A percentile compares a stretch with the other conserved stretches of the same genome.
phyloP scores from a whole-genome alignment of 176 grass and related monocot genomes.

The Cenchrus americanus region DNA sequence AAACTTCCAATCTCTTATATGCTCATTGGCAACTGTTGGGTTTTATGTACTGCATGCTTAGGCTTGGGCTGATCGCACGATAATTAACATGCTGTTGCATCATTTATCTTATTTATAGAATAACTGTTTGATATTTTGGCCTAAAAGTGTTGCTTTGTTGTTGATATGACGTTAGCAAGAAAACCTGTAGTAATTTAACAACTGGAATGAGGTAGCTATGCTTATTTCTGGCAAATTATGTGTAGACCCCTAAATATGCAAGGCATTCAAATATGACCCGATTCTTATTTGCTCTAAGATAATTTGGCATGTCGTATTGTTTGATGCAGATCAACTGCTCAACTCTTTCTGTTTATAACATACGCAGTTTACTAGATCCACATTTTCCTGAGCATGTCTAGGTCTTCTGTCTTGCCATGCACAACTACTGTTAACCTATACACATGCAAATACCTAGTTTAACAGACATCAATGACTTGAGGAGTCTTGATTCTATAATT shows the following conservation, averaged over 20 bases:
- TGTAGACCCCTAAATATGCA: not conserved
- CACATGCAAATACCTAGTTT: not conserved
- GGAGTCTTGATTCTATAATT: not conserved
- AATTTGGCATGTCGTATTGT: conserved; percentile 8
- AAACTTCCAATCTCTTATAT: not conserved
- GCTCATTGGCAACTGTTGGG: not conserved
- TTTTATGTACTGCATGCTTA: not conserved
- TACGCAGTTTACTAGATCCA: not conserved
- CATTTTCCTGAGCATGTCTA: not conserved
- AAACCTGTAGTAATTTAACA: conserved; percentile 10
- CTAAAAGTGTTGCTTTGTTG: conserved; percentile 16
- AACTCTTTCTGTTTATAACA: conserved; percentile 6
- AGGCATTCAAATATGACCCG: not conserved
- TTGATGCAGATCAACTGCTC: not conserved
- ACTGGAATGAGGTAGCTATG: conserved; percentile 10
- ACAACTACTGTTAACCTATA: conserved; percentile 2
- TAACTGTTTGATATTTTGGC: not conserved
- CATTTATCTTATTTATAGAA: conserved; percentile 19
- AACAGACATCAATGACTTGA: not conserved
- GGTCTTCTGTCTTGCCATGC: conserved; percentile 4
- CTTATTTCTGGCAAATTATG: conserved; percentile 16
- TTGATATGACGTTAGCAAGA: conserved; percentile 2
- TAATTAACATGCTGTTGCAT: conserved; percentile 17
- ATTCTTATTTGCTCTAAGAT: not conserved
- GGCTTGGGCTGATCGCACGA: conserved; percentile 24